Percentiles rank a stretch among this genome's conserved stretches.
These are phyloP conservation scores for Asterionellopsis glacialis DNA, from an alignment of 108 stramenopile species.

Conservation along the genomic window DNA sequence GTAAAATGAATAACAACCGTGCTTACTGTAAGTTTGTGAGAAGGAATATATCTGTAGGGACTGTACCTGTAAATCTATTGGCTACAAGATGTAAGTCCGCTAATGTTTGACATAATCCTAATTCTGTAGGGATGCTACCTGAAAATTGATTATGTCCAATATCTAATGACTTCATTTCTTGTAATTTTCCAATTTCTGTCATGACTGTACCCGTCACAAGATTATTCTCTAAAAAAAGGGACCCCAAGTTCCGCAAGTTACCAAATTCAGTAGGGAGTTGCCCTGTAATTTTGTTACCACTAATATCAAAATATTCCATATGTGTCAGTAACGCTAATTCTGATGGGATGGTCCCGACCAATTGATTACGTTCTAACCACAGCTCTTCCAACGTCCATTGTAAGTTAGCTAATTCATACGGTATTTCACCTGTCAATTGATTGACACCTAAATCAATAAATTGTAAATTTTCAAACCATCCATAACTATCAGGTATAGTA, in stretches of 20 bases:
- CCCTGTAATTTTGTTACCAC: constrained; percentile 19
- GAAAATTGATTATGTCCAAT: constrained; percentile 1
- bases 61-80: not conserved
- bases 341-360: not conserved
- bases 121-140: constrained; percentile 22
- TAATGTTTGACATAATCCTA: not conserved
- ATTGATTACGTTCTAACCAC: not conserved
- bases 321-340: not conserved
- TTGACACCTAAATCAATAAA: constrained; percentile 22
- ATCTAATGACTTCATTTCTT: not conserved
- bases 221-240: constrained; percentile 19
- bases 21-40: not conserved
- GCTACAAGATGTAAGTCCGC: not conserved
- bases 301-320: not conserved
- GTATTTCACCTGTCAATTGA: constrained; percentile 18
- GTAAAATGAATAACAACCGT: no score
- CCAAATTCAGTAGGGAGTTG: constrained; percentile 34
- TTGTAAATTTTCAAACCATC: constrained; percentile 5
- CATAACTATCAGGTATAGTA: constrained; percentile 26
- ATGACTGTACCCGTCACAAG: constrained; percentile 11
- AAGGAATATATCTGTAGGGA: not conserved
- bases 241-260: constrained; percentile 7
- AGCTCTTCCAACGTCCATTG: not conserved
- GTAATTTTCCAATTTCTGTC: constrained; percentile 1
- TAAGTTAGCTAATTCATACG: constrained; percentile 2